Conservation (phyloP, 208 protist genomes). For the Acanthamoeba quina region DNA sequence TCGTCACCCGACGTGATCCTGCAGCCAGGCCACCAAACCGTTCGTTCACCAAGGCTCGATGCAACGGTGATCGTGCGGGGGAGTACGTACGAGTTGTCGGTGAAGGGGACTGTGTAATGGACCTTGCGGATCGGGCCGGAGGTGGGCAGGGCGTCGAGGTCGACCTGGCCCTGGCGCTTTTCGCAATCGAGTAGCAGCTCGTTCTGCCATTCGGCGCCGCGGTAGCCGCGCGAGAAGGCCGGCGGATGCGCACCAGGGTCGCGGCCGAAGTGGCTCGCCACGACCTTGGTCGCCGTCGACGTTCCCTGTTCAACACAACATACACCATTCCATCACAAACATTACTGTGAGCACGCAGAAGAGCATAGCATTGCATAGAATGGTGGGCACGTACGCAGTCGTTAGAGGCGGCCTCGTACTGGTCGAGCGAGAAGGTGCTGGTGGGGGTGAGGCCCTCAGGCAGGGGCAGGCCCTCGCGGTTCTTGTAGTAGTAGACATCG, state of each 20-base stretch:
- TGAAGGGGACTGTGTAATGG: conserved; percentile 64
- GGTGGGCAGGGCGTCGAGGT: neutral
- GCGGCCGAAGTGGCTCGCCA: conserved; percentile 43
- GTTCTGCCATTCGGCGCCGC: conserved; percentile 41
- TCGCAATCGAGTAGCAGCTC: conserved; percentile 59
- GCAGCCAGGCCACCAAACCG: neutral
- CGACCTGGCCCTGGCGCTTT: neutral
- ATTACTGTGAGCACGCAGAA: neutral
- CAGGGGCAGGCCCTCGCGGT: conserved; percentile 60
- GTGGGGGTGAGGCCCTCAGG: conserved; percentile 30
- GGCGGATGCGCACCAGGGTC: conserved; percentile 15
- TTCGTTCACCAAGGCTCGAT: neutral
- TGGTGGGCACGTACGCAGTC: neutral
- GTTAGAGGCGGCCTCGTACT: neutral
- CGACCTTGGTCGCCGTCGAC: neutral
- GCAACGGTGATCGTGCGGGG: too few species aligned
- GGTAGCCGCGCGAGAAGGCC: conserved; percentile 52
- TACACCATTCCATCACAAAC: neutral
- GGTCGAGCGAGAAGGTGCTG: conserved; percentile 50
- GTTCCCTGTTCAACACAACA: neutral
- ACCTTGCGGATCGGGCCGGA: conserved; percentile 13
- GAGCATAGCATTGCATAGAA: too few species aligned
- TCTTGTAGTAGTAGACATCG: conserved; percentile 80
- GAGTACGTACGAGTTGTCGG: conserved; percentile 24
- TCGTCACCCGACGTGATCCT: conserved; percentile 36